Percentiles rank a stretch among this genome's conserved stretches.
Evolutionary conservation across 805 yeast genomes (phyloP).

Genomic region (Kazachstania psychrophila): DNA sequence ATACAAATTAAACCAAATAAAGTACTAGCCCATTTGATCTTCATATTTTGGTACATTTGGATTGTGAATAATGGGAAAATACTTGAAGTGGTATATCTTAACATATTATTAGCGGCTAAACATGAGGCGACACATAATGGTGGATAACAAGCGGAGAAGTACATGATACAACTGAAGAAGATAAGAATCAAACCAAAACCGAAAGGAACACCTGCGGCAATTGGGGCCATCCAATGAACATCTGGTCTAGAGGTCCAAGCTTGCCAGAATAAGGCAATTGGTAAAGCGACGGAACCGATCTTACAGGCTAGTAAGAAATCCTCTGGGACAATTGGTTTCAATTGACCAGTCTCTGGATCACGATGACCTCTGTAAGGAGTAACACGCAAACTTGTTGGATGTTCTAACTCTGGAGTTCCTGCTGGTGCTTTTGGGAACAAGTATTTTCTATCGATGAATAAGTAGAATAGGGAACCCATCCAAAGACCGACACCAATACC

Average conservation of each 20-base stretch:
- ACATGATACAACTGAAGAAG: constrained; percentile 60
- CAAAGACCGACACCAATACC: constrained; percentile 64
- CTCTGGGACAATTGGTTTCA: constrained; percentile 51
- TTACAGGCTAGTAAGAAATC: constrained; percentile 49
- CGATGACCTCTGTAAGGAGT: constrained; percentile 37
- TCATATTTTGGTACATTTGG: constrained; percentile 69
- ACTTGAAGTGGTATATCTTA: constrained; percentile 66
- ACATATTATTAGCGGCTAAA: constrained; percentile 75
- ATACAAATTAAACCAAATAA: constrained; percentile 55
- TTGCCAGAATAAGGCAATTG: constrained; percentile 67
- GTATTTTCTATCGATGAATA: constrained; percentile 38
- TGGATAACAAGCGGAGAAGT: constrained; percentile 64
- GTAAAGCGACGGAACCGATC: constrained; percentile 58
- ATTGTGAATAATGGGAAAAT: constrained; percentile 81
- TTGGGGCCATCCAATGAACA: constrained; percentile 72
- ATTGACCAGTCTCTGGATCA: constrained; percentile 40
- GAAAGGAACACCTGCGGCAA: constrained; percentile 67
- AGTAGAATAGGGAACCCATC: constrained; percentile 44
- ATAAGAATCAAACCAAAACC: constrained; percentile 67
- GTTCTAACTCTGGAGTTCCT: constrained; percentile 44
- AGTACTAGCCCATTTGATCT: constrained; percentile 69
- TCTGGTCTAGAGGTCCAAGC: constrained; percentile 60
- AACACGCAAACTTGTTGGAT: constrained; percentile 21
- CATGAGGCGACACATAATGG: constrained; percentile 78
- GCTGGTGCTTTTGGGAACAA: constrained; percentile 52